Evolutionary conservation across 352 stramenopile species (phyloP).

Genomic region (Peronospora destructor): DNA sequence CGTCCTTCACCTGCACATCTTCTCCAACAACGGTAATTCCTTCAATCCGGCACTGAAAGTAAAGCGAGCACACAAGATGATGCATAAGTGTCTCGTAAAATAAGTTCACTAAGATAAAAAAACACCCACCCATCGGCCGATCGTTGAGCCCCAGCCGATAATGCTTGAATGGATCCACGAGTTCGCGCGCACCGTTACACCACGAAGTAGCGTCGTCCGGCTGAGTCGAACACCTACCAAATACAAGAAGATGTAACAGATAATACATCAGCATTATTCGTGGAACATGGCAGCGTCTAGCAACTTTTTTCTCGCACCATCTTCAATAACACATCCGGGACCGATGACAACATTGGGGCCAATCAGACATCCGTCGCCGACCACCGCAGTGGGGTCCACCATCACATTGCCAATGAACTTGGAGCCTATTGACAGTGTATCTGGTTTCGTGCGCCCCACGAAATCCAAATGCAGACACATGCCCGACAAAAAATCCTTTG

Average conservation of each 20-base stretch:
- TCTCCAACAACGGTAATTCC: conserved; percentile 81
- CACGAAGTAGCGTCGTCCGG: conserved; percentile 69
- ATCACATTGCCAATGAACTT: conserved; percentile 85
- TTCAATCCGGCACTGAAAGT: conserved; percentile 70
- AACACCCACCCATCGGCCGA: conserved; percentile 66
- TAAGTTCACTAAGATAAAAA: neutral
- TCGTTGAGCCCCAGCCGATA: conserved; percentile 85
- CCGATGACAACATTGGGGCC: conserved; percentile 83
- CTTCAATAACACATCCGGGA: conserved; percentile 76
- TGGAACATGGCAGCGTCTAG: neutral
- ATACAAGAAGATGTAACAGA: conserved; percentile 1
- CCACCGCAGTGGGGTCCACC: conserved; percentile 66
- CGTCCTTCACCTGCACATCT: conserved; percentile 84
- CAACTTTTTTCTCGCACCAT: conserved; percentile 34
- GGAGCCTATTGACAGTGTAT: conserved; percentile 44
- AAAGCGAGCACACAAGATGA: neutral
- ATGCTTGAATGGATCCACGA: conserved; percentile 86
- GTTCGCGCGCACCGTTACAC: conserved; percentile 71
- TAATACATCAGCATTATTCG: neutral
- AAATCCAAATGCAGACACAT: conserved; percentile 84
- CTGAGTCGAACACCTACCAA: conserved; percentile 69
- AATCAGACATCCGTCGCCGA: conserved; percentile 75
- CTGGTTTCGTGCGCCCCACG: conserved; percentile 41
- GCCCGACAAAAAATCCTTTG: conserved; percentile 84
- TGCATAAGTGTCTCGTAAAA: neutral